Conservation (phyloP, 257 asterid genomes). For the Henckelia pumila region DNA sequence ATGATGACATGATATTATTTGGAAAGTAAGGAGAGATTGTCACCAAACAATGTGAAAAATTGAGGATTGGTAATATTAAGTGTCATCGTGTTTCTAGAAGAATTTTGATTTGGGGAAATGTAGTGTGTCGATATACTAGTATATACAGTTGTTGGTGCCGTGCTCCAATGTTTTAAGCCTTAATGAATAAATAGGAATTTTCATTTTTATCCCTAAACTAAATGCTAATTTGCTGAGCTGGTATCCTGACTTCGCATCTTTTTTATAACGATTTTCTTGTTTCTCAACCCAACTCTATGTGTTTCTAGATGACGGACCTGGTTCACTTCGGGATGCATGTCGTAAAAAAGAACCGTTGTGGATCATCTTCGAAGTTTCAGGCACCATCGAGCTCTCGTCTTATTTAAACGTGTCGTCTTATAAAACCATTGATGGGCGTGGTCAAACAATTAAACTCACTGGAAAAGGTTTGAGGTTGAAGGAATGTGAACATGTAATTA, state of each 20-base stretch:
- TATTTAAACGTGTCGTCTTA: slow-evolving; percentile 68
- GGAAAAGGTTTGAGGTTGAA: slow-evolving; percentile 86
- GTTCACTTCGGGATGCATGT: slow-evolving; percentile 85
- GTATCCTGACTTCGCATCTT: background rate
- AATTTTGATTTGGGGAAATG: background rate
- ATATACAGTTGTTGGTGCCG: background rate
- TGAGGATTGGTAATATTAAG: too few relatives aligned
- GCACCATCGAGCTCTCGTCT: slow-evolving; percentile 71
- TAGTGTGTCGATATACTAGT: background rate
- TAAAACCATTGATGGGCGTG: slow-evolving; percentile 92
- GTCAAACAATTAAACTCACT: slow-evolving; percentile 68
- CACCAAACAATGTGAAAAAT: background rate
- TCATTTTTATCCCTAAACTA: background rate
- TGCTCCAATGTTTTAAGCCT: background rate
- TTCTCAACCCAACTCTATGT: slow-evolving; percentile 3
- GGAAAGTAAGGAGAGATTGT: background rate
- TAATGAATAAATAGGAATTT: background rate
- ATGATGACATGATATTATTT: background rate
- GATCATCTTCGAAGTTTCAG: slow-evolving; percentile 83
- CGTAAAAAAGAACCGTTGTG: slow-evolving; percentile 77
- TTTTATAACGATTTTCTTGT: too few relatives aligned
- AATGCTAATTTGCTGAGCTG: background rate
- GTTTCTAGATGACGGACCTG: slow-evolving; percentile 81
- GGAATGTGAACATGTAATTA: slow-evolving; percentile 76
- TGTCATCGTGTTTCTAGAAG: background rate